phyloP scores from a whole-genome alignment of 1,284 basidiomycete species.

The Peniophora sp. region DNA sequence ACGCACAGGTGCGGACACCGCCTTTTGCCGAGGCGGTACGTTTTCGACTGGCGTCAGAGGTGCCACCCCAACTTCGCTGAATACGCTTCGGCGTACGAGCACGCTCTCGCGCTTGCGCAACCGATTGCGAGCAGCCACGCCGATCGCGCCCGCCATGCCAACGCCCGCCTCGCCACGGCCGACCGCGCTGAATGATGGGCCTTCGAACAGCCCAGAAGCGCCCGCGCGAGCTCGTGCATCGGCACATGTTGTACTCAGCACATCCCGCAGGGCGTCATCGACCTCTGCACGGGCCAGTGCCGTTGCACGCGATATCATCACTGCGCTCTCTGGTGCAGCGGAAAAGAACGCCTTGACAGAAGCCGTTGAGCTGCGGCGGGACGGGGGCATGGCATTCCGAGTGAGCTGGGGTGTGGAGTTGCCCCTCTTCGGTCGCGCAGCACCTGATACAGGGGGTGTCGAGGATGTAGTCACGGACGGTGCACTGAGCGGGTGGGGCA shows the following conservation, averaged over 20 bases:
- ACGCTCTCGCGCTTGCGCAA: slow-evolving; percentile 61
- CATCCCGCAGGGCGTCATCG: slow-evolving; percentile 60
- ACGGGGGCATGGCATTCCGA: slow-evolving; percentile 19
- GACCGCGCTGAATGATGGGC: background rate
- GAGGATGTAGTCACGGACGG: no score
- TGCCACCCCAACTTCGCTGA: slow-evolving; percentile 12
- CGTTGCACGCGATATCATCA: slow-evolving; percentile 63
- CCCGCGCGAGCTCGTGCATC: slow-evolving; percentile 53
- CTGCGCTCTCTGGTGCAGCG: slow-evolving; percentile 37
- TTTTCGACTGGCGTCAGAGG: background rate
- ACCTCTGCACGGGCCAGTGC: slow-evolving; percentile 58
- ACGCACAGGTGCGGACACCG: no score
- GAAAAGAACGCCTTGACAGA: slow-evolving; percentile 52
- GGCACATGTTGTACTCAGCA: slow-evolving; percentile 57
- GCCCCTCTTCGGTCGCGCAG: slow-evolving; percentile 12
- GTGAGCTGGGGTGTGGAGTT: slow-evolving; percentile 3
- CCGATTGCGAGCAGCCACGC: slow-evolving; percentile 45
- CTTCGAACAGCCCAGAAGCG: slow-evolving; percentile 40
- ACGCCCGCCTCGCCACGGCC: slow-evolving; percentile 28
- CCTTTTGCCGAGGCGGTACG: no score
- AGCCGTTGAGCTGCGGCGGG: slow-evolving; percentile 48
- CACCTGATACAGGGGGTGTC: background rate
- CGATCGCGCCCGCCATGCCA: slow-evolving; percentile 44
- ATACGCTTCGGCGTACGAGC: slow-evolving; percentile 45
- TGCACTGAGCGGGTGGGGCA: no score